Evolutionary conservation across 371 early-diverging fungal species (phyloP).

Genomic region (Actinomortierella wolfii): DNA sequence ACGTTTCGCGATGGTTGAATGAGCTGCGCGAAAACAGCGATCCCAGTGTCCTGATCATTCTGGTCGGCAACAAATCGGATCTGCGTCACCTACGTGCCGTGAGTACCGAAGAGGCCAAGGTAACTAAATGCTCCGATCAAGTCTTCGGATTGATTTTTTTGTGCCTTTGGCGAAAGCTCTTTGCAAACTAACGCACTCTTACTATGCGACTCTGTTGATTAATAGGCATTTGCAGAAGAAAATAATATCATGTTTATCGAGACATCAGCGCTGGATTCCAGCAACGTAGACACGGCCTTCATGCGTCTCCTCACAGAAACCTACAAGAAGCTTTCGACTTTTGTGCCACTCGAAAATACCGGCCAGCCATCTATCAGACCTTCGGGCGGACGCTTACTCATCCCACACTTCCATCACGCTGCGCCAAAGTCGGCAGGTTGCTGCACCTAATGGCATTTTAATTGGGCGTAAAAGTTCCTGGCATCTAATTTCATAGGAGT

Average conservation of each 20-base stretch:
- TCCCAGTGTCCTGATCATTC: constrained; percentile 15
- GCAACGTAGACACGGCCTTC: constrained; percentile 74
- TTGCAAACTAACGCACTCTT: not conserved
- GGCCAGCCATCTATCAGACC: no score
- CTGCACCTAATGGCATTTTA: no score
- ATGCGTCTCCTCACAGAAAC: constrained; percentile 63
- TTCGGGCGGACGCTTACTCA: no score
- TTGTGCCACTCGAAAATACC: constrained; percentile 3
- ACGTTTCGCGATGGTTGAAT: constrained; percentile 61
- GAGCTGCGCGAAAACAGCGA: constrained; percentile 20
- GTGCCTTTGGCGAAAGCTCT: no score
- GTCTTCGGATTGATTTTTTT: not conserved
- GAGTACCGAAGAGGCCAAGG: constrained; percentile 18
- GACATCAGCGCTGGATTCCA: constrained; percentile 73
- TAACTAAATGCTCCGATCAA: not conserved
- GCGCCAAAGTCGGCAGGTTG: no score
- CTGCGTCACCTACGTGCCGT: constrained; percentile 25
- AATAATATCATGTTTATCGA: constrained; percentile 71
- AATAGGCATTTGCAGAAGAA: constrained; percentile 31
- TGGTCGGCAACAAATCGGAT: constrained; percentile 32
- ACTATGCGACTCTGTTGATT: no score
- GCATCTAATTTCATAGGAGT: no score
- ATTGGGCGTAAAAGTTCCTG: no score
- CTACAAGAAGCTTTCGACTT: constrained; percentile 10
- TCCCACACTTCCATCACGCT: no score